Evolutionary conservation across 192 early-diverging fungal genomes (phyloP), one percentile per base, ranked within the genome.

Genomic region (Spizellomyces punctatus): DNA sequence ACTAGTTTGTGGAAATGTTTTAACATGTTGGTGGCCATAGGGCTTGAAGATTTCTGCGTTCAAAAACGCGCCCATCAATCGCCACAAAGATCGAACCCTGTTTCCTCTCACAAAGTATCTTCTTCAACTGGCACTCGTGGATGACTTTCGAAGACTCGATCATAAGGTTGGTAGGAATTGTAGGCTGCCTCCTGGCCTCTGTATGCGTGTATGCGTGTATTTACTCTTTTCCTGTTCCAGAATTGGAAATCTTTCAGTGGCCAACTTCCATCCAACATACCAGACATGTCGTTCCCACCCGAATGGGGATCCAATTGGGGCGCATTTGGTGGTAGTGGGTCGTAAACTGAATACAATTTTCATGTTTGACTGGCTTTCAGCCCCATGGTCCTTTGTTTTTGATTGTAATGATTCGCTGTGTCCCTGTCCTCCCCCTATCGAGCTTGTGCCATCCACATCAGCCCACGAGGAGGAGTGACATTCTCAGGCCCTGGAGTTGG

Each of bases 1-100:
- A 17, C 36, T 56, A 54, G 16, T 22, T 7, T 7, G 22, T 19
- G 0, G 54, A 6, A 19, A 22, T 56, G 8, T 36, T 66, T 65
- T 16, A 6, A 19, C 14, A 0, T n/a, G 5, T 27, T 63, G 0
- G 0, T 72, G n/a, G 6, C 12, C 14, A 75, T 49, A 71, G 44
- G 90, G 90, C 6, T 72, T 93, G 17, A 89, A 90, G 74, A 90
- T 91, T 48, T 72, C 83, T 0, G 78, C 88, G 5, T 91, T 88
- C 74, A 88, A 88, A 76, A 80, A 88, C 9, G 83, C 82, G 1
- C 83, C 82, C 5, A 64, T 70, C 9, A 78, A 72, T 8, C 64
- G 80, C 14, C 55, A 74, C 1, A 65, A 74, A 1, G 91, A 93
- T 61, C 74, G 78, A 5, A 90, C 88, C 72, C 78, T 91, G 57